Evolutionary conservation across 2,329 filamentous ascomycete species (phyloP).

Genomic region (Apiospora phragmitis): DNA sequence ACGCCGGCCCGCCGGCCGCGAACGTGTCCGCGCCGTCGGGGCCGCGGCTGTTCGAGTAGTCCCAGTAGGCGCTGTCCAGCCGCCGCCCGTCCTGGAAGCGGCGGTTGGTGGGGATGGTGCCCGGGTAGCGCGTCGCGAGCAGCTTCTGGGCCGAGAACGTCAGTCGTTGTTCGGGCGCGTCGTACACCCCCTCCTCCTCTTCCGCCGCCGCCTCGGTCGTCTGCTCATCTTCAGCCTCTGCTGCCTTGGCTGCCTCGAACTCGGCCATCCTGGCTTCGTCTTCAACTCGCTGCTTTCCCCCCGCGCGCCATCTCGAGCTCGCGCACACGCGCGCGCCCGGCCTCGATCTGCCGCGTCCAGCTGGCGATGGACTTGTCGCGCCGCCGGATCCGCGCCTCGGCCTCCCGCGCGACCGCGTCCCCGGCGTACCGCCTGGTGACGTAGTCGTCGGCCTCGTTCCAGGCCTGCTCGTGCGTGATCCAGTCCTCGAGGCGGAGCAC

Average conservation of each 20-base stretch:
- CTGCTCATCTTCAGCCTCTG: no score
- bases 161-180: neutral
- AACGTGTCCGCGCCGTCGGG: neutral
- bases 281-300: no score
- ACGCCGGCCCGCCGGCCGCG: conserved; percentile 28
- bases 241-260: no score
- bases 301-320: no score
- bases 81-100: neutral
- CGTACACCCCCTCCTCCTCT: no score
- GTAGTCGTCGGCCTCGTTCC: conserved; percentile 7
- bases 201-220: no score
- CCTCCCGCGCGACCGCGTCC: no score
- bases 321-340: no score
- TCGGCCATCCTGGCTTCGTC: no score
- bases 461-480: conserved; percentile 15
- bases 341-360: neutral
- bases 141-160: neutral
- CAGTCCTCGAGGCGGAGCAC: conserved; percentile 18
- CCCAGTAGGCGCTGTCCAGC: neutral
- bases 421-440: neutral
- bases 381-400: no score
- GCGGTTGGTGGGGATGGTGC: neutral
- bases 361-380: neutral
- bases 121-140: neutral
- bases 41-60: neutral